phyloP scores from a whole-genome alignment of 2,329 filamentous ascomycete genomes.

The Dendrostoma leiphaemia region DNA sequence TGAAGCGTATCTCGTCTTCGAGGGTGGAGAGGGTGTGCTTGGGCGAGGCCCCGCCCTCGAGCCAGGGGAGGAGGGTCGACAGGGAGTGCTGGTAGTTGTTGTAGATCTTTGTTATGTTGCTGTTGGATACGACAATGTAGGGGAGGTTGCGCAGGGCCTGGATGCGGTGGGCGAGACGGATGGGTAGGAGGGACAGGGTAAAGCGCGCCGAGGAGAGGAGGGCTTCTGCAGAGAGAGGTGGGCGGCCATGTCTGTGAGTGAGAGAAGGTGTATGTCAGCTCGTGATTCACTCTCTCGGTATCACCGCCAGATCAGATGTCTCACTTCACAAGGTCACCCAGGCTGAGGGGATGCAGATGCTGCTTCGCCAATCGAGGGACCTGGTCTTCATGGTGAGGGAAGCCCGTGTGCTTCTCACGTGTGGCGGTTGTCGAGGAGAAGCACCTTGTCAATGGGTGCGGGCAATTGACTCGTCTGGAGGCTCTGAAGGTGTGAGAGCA shows the following conservation, averaged over 20 bases:
- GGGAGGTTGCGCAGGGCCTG: constrained; percentile 90
- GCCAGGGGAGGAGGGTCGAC: constrained; percentile 83
- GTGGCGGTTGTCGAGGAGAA: constrained; percentile 11
- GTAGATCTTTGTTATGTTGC: constrained; percentile 91
- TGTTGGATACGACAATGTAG: constrained; percentile 98
- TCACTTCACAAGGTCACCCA: constrained; percentile 86
- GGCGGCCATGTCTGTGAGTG: constrained; percentile 65
- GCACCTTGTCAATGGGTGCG: not conserved
- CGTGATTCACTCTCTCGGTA: no score
- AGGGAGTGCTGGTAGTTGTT: constrained; percentile 94
- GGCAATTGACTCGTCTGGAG: constrained; percentile 1
- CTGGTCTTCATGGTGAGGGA: constrained; percentile 66
- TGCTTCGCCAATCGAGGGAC: constrained; percentile 76
- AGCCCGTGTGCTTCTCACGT: constrained; percentile 19
- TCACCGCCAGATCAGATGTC: no score
- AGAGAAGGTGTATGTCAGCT: not conserved
- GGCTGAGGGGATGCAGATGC: constrained; percentile 76
- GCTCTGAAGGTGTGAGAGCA: constrained; percentile 26
- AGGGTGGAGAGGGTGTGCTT: constrained; percentile 67
- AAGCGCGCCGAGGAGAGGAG: constrained; percentile 93
- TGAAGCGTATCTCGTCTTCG: constrained; percentile 88
- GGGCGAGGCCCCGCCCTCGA: constrained; percentile 30
- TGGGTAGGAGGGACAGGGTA: constrained; percentile 86
- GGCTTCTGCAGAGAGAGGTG: constrained; percentile 76
- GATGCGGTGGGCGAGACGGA: constrained; percentile 89